A percentile compares a stretch with the other conserved stretches of the same genome.
These are phyloP conservation scores for Scedosporium aurantiacum DNA, from an alignment of 2,329 filamentous ascomycete species.

Conservation along the genomic window DNA sequence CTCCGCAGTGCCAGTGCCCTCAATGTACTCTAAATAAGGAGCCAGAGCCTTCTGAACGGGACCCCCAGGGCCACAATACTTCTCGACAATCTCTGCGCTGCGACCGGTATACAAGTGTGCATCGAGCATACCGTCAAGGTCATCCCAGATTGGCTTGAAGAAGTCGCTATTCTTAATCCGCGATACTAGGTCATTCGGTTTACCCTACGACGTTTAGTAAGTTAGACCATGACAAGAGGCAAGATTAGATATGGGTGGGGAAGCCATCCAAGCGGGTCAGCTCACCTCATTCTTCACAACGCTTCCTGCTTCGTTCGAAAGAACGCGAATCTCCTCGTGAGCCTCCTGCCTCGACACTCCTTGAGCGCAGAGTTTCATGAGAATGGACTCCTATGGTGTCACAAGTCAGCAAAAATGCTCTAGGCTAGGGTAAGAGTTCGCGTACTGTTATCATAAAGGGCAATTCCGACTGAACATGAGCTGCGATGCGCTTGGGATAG, in stretches of 20 bases:
- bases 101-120: conserved; percentile 42
- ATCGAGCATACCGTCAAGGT: conserved; percentile 58
- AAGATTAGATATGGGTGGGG: too few relatives aligned
- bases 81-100: conserved; percentile 32
- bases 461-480: conserved; percentile 61
- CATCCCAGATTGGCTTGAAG: conserved; percentile 61
- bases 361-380: conserved; percentile 65
- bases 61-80: conserved; percentile 29
- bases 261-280: too few relatives aligned
- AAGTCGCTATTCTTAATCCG: conserved; percentile 62
- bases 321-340: conserved; percentile 77
- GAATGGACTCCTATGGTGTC: conserved; percentile 32
- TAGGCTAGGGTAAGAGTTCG: too few relatives aligned
- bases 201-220: conserved; percentile 18
- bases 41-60: conserved; percentile 25
- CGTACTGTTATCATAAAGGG: conserved; percentile 67
- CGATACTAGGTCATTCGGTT: conserved; percentile 70
- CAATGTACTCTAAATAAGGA: conserved; percentile 26
- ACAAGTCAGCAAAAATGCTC: too few relatives aligned
- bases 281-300: conserved; percentile 36
- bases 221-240: too few relatives aligned
- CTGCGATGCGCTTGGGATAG: conserved; percentile 62
- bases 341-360: conserved; percentile 68
- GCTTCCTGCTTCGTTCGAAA: conserved; percentile 63
- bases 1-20: conserved; percentile 21